A percentile compares a stretch with the other conserved stretches of the same genome.
Evolutionary conservation across 768 basidiomycete species (phyloP).

Genomic region (Amanita phalloides): DNA sequence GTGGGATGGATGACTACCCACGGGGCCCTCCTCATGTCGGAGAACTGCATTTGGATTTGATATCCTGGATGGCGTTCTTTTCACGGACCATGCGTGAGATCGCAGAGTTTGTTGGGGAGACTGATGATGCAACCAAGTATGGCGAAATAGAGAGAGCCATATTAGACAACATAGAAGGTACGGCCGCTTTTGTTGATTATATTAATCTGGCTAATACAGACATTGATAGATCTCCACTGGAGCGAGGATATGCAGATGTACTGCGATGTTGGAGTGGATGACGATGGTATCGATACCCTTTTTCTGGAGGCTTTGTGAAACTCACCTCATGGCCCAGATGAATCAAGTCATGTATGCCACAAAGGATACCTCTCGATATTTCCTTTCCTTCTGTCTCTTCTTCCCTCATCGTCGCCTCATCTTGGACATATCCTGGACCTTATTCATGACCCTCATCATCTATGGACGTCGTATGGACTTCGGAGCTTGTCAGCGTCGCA

Average conservation of each 20-base stretch:
- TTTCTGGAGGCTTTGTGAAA: neutral
- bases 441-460: slow-evolving; percentile 66
- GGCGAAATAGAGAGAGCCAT: slow-evolving; percentile 71
- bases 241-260: slow-evolving; percentile 85
- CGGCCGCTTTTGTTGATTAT: slow-evolving; percentile 6
- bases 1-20: slow-evolving; percentile 96
- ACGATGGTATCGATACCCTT: slow-evolving; percentile 50
- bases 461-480: slow-evolving; percentile 89
- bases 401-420: slow-evolving; percentile 68
- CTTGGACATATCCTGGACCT: slow-evolving; percentile 76
- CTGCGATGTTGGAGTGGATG: slow-evolving; percentile 79
- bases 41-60: slow-evolving; percentile 87
- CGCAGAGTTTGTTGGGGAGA: slow-evolving; percentile 76
- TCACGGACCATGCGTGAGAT: slow-evolving; percentile 88
- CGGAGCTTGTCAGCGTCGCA: slow-evolving; percentile 84
- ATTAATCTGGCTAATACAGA: neutral
- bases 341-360: slow-evolving; percentile 86
- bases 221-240: slow-evolving; percentile 80
- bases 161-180: slow-evolving; percentile 78
- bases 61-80: slow-evolving; percentile 97
- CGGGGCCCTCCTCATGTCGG: slow-evolving; percentile 82
- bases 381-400: slow-evolving; percentile 79
- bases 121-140: slow-evolving; percentile 75
- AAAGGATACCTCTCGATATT: slow-evolving; percentile 91
- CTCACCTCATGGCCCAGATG: slow-evolving; percentile 40